These are phyloP conservation scores for Suhomyces faveliae DNA, from an alignment of 805 yeast genomes.

Conservation along the genomic window DNA sequence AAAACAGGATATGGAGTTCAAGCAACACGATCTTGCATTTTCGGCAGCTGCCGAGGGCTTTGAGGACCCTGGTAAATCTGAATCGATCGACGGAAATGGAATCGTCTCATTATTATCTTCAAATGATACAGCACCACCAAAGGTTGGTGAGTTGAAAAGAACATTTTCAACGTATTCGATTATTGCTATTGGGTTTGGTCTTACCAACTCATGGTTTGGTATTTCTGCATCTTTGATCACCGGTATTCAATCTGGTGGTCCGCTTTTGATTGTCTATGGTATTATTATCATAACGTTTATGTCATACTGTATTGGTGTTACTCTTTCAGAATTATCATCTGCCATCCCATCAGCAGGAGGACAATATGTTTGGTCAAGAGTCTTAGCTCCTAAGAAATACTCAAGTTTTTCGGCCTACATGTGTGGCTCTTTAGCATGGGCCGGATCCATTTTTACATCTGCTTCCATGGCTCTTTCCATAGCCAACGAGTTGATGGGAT, in stretches of 20 bases:
- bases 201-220: conserved; percentile 46
- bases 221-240: conserved; percentile 40
- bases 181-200: conserved; percentile 40
- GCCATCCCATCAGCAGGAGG: conserved; percentile 45
- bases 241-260: conserved; percentile 44
- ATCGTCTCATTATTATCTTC: conserved; percentile 1
- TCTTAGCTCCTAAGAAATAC: conserved; percentile 37
- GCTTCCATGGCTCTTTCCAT: conserved; percentile 40
- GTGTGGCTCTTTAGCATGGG: conserved; percentile 43
- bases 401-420: conserved; percentile 38
- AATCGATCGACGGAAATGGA: not conserved
- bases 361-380: conserved; percentile 43
- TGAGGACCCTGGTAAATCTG: not conserved
- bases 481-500: conserved; percentile 36
- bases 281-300: conserved; percentile 38
- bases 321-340: conserved; percentile 39
- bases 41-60: conserved; percentile 4
- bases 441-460: conserved; percentile 41
- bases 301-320: conserved; percentile 37
- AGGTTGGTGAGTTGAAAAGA: conserved; percentile 30
- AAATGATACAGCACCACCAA: not conserved
- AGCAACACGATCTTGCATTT: conserved; percentile 5
- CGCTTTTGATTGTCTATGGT: conserved; percentile 40
- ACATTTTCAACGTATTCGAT: conserved; percentile 40
- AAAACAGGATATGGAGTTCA: conserved; percentile 4